Percentiles rank a stretch among this genome's conserved stretches.
Conservation (phyloP, 306 rosid species). For the Fragaria ananassa region DNA sequence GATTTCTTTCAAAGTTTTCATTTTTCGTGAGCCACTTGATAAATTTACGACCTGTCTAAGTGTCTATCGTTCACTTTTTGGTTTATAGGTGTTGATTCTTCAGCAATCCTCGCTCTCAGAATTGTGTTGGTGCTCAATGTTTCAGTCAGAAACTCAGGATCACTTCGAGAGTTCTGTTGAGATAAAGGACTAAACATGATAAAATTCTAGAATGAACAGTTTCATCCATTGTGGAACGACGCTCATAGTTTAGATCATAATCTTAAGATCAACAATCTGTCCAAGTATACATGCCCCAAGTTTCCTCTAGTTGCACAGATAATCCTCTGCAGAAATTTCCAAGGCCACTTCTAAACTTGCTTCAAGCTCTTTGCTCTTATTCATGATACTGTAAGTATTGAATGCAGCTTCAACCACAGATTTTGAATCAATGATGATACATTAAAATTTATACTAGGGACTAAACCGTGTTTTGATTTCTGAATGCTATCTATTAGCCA, state of each 20-base stretch:
- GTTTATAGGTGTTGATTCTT: too few species aligned
- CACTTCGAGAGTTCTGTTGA: neutral
- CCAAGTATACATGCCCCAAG: neutral
- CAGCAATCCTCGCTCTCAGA: too few species aligned
- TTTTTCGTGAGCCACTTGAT: too few species aligned
- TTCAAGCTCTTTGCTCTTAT: neutral
- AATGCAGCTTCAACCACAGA: constrained; percentile 30
- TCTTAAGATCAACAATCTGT: neutral
- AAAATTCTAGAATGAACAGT: neutral
- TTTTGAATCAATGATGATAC: constrained; percentile 35
- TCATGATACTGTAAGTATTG: constrained; percentile 10
- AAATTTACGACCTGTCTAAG: too few species aligned
- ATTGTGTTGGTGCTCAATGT: too few species aligned
- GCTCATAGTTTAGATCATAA: neutral
- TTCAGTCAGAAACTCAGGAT: neutral
- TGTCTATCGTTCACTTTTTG: too few species aligned
- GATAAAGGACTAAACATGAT: neutral
- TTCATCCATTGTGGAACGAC: neutral
- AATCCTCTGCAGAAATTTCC: neutral
- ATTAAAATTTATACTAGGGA: constrained; percentile 29
- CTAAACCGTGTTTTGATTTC: constrained; percentile 39
- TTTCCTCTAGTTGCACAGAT: neutral
- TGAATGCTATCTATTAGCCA: constrained; percentile 57
- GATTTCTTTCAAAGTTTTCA: too few species aligned
- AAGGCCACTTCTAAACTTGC: neutral